Base-by-base conservation (phyloP, 2,329 filamentous ascomycete species). In the Gyromitra esculenta region DNA sequence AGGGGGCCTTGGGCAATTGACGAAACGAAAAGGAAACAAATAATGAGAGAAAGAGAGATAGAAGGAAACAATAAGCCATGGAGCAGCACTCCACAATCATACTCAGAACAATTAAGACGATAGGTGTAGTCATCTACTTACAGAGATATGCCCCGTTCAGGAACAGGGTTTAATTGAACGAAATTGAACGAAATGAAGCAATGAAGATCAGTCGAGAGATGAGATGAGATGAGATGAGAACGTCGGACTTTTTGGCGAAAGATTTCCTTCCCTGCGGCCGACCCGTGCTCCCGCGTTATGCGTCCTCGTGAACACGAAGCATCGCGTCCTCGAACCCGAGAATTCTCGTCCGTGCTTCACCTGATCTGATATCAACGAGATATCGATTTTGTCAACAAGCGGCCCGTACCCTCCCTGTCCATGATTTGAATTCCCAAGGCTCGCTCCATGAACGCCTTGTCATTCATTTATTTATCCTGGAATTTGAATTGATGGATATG, bases 121-220 rank as follows among this genome's bases (percentile, higher is more conserved):
- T 43, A 41, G 11, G 54, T 37, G 37, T 65, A 54, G 41, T 50
- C 35, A 70, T 64, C 63, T 73, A 35, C 70, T 73, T 67, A 43
- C 45, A 65, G 56, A 54, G 15, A 59, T 60, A 43, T 68, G 52
- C 13, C 41, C 35, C 56, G 65, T 39, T n/a, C 59, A 69, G 21
- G 67, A 71, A n/a, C 72, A 75, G 66, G 72, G 72, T 50, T 71
- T 54, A 56, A 35, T 66, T 45, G 70, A 65, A 37, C 48, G 71
- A 77, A 56, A 35, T 66, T 45, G 70, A 65, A 48, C 48, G 71
- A 77, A 77, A 77, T 77, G 75, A 77, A 77, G 75, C 18, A 74
- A 74, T 65, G 75, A 77, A 77, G 71, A 77, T 77, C 75, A 65
- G 56, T 63, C 65, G 64, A 76, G 64, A 76, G 73, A 76, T 73